Base-by-base conservation (phyloP, 176 grass and related monocot genomes). In the Neostapfia colusana region DNA sequence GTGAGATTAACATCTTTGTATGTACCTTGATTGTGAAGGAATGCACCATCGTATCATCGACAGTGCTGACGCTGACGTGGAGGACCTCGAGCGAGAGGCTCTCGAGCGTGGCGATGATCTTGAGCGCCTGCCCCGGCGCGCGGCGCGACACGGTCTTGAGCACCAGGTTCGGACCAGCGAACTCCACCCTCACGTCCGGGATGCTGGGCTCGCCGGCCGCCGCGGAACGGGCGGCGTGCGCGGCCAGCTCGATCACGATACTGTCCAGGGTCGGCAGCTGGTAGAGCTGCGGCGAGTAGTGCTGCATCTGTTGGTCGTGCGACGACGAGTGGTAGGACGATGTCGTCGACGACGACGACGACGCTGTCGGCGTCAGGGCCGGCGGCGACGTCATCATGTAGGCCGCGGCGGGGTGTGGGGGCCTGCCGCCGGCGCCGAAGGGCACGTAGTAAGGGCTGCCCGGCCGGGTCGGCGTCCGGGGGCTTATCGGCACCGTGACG, bases 1-100 rank as follows among this genome's bases (percentile, higher is more conserved):
- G 11, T 4, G 25, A 14, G 6, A 6, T 4, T 39, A 14, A 2
- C 9, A 16, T 31, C 31, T 31, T 31, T 31, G 23, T 49, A 28
- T 75, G 34, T 84, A 96, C 93, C 93, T 97, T 97, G 61, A 97
- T 88, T 46, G 93, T 97, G 90, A 97, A 97, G 27, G 93, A 92
- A 85, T 92, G 89, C 63, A 97, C 54, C 82, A 88, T 86, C 46
- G 85, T 84, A 50, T 92, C 87, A 44, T 93, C 88, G n/a, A 92
- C 68, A 18, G 84, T 88, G 85, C 69, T 88, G 55, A 97, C 81
- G 78, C 67, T 90, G 36, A 85, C 89, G 57, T 92, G 87, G 50
- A 97, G 85, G 63, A 97, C 85, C 82, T 97, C 87, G 58, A 97
- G 82, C 14, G 89, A 82, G 8, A 97, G 93, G 10, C 28, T 83